phyloP scores from a whole-genome alignment of 495 filamentous ascomycete species.

The Xylaria longipes region DNA sequence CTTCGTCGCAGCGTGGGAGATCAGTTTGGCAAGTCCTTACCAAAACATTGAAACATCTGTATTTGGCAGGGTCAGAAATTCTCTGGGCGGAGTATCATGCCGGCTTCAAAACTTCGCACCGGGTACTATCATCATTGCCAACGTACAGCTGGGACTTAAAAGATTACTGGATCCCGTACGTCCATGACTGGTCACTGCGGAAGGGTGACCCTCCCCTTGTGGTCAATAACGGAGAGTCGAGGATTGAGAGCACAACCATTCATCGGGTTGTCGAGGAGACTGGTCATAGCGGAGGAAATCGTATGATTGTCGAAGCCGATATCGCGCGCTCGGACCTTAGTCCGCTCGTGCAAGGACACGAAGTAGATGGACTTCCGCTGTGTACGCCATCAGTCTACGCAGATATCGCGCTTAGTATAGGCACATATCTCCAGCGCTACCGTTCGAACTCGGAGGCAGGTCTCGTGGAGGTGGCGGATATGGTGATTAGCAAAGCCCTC shows the following conservation, averaged over 20 bases:
- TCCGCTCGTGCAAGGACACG: conserved; percentile 61
- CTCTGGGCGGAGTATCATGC: conserved; percentile 71
- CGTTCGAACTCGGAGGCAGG: conserved; percentile 28
- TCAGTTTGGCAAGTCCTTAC: conserved; percentile 58
- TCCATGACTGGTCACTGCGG: conserved; percentile 61
- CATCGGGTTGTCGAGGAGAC: not conserved
- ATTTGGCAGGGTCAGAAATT: conserved; percentile 60
- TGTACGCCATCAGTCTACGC: conserved; percentile 66
- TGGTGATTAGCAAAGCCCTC: not conserved
- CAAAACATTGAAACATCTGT: conserved; percentile 55
- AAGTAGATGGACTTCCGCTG: conserved; percentile 61
- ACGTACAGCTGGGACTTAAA: conserved; percentile 71
- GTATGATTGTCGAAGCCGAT: conserved; percentile 56
- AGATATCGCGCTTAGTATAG: conserved; percentile 66
- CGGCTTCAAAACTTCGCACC: conserved; percentile 58
- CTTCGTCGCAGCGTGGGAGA: conserved; percentile 29
- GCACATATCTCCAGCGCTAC: conserved; percentile 54
- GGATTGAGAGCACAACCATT: conserved; percentile 4
- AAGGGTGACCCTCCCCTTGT: conserved; percentile 65
- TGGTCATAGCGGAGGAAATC: conserved; percentile 22
- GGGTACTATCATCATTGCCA: conserved; percentile 63
- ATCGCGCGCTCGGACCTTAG: conserved; percentile 56
- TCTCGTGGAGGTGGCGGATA: not conserved
- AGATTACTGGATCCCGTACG: conserved; percentile 73
- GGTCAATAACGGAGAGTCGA: conserved; percentile 40